Conservation (phyloP, 1,139 yeast genomes). For the Candida tunisiensis region DNA sequence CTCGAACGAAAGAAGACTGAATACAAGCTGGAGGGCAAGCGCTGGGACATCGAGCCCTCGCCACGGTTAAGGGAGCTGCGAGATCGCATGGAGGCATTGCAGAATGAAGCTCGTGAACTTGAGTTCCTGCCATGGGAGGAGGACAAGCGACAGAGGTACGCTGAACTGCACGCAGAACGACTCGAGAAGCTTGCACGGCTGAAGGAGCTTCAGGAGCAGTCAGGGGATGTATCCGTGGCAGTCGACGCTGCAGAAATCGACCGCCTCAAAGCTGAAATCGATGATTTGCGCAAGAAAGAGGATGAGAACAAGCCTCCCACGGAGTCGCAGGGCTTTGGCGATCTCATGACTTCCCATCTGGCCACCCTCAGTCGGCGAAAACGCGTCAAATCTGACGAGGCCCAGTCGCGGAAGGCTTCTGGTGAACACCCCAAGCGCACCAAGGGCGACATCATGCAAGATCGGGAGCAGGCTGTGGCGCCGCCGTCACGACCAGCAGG, state of each 20-base stretch:
- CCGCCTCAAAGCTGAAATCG: slow-evolving; percentile 6
- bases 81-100: slow-evolving; percentile 75
- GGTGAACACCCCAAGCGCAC: too few relatives aligned
- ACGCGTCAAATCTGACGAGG: too few relatives aligned
- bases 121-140: too few relatives aligned
- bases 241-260: slow-evolving; percentile 4
- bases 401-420: too few relatives aligned
- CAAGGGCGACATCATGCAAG: too few relatives aligned
- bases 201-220: slow-evolving; percentile 14
- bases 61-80: slow-evolving; percentile 59
- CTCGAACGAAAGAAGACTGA: slow-evolving; percentile 48
- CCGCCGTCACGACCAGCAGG: too few relatives aligned
- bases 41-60: slow-evolving; percentile 57
- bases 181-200: slow-evolving; percentile 8
- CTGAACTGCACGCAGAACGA: not conserved
- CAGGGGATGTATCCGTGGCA: slow-evolving; percentile 15
- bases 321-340: too few relatives aligned
- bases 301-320: too few relatives aligned
- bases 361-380: too few relatives aligned
- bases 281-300: slow-evolving; percentile 3
- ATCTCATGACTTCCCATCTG: too few relatives aligned
- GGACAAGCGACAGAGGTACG: slow-evolving; percentile 36
- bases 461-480: too few relatives aligned
- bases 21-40: slow-evolving; percentile 32
- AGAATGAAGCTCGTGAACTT: slow-evolving; percentile 67